Base-by-base conservation (phyloP, 371 early-diverging fungal genomes). In the Mucor mucedo region DNA sequence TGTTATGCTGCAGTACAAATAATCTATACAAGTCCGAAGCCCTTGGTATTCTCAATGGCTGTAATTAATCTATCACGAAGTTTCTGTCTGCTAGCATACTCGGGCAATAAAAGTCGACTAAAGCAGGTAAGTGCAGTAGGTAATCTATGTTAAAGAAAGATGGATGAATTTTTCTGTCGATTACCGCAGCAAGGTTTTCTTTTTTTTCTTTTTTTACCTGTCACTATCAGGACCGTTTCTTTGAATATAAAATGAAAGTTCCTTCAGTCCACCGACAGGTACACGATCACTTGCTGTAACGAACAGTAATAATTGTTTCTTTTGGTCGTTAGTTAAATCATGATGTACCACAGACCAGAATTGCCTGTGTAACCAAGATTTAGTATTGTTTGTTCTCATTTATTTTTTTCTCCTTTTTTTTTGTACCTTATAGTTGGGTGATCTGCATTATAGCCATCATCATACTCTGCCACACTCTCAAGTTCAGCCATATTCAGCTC, bases 251-350 rank as follows among this genome's bases (percentile, higher is more conserved):
- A 98, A 93, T 2, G 87, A 87, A 16, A 97, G 70, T 32, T 86
- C 79, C 29, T 82, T 82, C 21, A 93, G 74, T 2, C 96, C 96
- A 10, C 92, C 91, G 5, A 95, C 91, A 16, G 98, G 98, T 28
- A 98, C 85, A 39, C 99, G 86, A 72, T 99, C 98, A 58, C 94
- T 93, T 29, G 99, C 99, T 5, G 99, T 99, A 11, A 96, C 92
- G 85, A 99, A 99, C 14, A 92, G 82, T 21, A 99, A 69, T 3
- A 99, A 79, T 68, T 89, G 79, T 13, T 91, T 87, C 65, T 94
- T 93, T 66, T 90, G 87, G 41, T 84, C 85, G 7, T 81, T 72
- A 28, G 86, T 77, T 63, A 91, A 86, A 35, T 78, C 80, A 63
- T 85, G 84, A 65, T 87, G 88, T 13, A 97, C 84, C 35, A 96